Evolutionary conservation across 1,284 basidiomycete genomes (phyloP), one percentile per base, ranked within the genome.

Genomic region (Gomphus bonarii): DNA sequence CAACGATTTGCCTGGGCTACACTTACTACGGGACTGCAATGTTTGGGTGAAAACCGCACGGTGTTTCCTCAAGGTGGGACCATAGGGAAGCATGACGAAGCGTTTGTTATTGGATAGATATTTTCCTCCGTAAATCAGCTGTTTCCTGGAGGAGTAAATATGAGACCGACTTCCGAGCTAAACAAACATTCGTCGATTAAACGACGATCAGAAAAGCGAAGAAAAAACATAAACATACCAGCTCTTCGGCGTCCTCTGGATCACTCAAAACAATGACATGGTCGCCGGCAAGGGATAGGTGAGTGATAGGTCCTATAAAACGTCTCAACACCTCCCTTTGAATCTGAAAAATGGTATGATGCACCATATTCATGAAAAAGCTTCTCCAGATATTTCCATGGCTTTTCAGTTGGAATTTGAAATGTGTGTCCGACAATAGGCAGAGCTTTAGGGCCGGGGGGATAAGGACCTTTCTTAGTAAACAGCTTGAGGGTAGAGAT

Each of bases 101-200:
- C 60, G 59, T 48, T 58, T 61, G 30, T 60, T 52, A 6, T 36
- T 20, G 8, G 59, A 60, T 14, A 38, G 59, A 42, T 61, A 58
- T 44, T 58, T 61, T 14, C 60, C 60, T 25, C 59, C 55, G 36
- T 58, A 61, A 40, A 60, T 48, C n/a, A 60, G 33, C 7, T 50
- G 60, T 38, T 57, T 57, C 18, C 60, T 59, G 2, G 60, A 61
- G 11, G 60, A 61, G 43, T 61, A 61, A 22, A 58, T 61, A 3
- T 42, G 33, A n/a, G 59, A 57, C 10, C 60, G 48, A 16, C 54
- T 46, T 16, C 43, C 58, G 12, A 60, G 59, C 48, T 50, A 16
- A 38, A 5, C 11, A 4, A 16, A 5, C 3, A 4, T 38, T 38
- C 9, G 36, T 11, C 16, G 36, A 38, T 11, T 38, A 38, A 11